Base-by-base conservation (phyloP, 495 filamentous ascomycete species). In the Aspergillus diversus region DNA sequence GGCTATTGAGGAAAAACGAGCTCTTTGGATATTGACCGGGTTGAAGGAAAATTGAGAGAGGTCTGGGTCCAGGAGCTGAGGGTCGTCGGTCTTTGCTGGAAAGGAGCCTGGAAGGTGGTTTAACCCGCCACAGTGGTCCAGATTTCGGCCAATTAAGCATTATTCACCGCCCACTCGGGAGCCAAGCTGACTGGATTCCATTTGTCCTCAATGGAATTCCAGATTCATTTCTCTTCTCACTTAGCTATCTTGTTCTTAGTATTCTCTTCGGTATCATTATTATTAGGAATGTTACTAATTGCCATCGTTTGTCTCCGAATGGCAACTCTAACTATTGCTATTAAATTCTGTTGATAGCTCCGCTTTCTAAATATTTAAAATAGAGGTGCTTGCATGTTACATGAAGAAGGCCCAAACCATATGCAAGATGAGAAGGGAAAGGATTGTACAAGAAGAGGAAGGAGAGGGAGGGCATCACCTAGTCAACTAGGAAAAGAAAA, bases 51-150 rank as follows among this genome's bases (percentile, higher is more conserved):
- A 31, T n/a, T 15, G 33, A 37, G 37, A 37, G 57, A 33, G 15
- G 37, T 60, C 15, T 32, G 43, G 17, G 37, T 39, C 15, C 27
- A 49, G 42, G 39, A 55, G 60, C 9, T 17, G 51, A 21, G 15
- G 59, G 33, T 55, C 34, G 32, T 51, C 47, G 34, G 51, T 3
- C 27, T 34, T 34, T 54, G 51, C 8, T 50, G 47, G 37, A 33
- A n/a, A 55, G 33, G 31, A 27, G 21, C 47, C 16, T 21, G 49
- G 52, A 15, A 43, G 39, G 11, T 39, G 37, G 37, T 39, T 43
- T 12, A 4, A 12, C 8, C 49, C 58, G 58, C 63, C 63, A 65
- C 63, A 55, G 57, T 34, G 16, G 59, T 55, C 64, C 64, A 66
- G 56, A 66, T 59, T 59, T 59, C 59, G 51, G 52, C 43, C 27